Base-by-base conservation (phyloP, 805 yeast species). In the Cyberlindnera suaveolens region DNA sequence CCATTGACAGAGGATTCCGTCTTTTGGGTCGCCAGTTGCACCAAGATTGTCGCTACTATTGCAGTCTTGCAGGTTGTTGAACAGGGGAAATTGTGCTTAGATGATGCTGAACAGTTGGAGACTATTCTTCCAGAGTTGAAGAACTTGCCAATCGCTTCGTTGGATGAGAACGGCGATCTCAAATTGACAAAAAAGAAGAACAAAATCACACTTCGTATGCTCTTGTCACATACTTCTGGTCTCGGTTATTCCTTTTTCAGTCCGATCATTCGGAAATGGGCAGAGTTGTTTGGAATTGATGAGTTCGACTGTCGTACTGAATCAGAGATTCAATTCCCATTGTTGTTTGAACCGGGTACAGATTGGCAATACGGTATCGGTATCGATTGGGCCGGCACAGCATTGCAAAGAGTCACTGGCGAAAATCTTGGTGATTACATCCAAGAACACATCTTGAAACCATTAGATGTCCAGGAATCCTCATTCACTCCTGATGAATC, bases 191-290 rank as follows among this genome's bases (percentile, higher is more conserved):
- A 54, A 16, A 57, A 57, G 32, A 63, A 54, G 41, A 55, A 49
- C 18, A 50, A 56, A 31, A 60, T 66, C 42, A 67, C 72, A 7
- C 43, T 65, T 29, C 53, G 65, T 47, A 61, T 57, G 49, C 54
- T 68, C 36, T 40, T 67, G 34, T 50, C 65, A 2, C 72, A 68
- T 44, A 67, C 71, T 6, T 57, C 70, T 9, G 72, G 72, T 3
- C 57, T 67, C n/a, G 60, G 61, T 16, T 67, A 68, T 46, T 41
- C 56, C 5, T 63, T 65, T 49, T 62, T 62, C 52, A 47, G 48
- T 47, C 54, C 47, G 3, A 44, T 48, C 3, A 43, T 54, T 23
- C 36, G 35, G 10, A 51, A 52, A n/a, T 70, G 62, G 38, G 40
- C 41, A 8, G 46, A 50, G 3, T 29, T 38, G 34, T 48, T 44